These are phyloP conservation scores for Coelastrella sp. DNA, from an alignment of 139 green algal species.

Conservation along the genomic window DNA sequence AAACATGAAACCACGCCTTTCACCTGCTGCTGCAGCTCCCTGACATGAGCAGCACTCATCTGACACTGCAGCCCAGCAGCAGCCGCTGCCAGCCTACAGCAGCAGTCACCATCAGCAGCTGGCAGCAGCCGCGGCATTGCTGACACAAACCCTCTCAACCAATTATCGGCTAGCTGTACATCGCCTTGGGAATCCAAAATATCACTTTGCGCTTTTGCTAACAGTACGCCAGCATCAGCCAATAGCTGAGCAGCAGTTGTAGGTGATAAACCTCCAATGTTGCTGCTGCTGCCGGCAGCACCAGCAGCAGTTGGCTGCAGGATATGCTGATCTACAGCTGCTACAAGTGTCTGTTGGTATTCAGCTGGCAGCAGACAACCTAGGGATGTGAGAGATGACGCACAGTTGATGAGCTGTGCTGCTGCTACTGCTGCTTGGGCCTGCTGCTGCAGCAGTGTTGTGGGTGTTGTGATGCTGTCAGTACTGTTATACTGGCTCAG, in stretches of 20 bases:
- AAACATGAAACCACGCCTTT: neutral
- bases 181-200: too few relatives aligned
- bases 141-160: too few relatives aligned
- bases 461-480: neutral
- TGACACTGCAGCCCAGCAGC: constrained; percentile 4
- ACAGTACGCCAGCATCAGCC: neutral
- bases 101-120: neutral
- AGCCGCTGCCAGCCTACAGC: constrained; percentile 21
- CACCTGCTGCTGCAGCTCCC: neutral
- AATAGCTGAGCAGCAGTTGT: neutral
- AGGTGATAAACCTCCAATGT: neutral
- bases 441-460: neutral
- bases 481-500: neutral
- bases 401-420: neutral
- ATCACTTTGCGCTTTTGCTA: too few relatives aligned
- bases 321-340: neutral
- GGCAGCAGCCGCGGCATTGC: neutral
- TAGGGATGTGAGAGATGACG: neutral
- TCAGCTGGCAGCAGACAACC: neutral
- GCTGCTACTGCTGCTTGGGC: constrained; percentile 4
- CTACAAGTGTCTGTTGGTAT: neutral
- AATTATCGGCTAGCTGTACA: too few relatives aligned
- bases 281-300: neutral
- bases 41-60: neutral
- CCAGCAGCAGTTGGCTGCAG: neutral